Base-by-base conservation (phyloP, 1,139 yeast genomes). In the Candida sp. region DNA sequence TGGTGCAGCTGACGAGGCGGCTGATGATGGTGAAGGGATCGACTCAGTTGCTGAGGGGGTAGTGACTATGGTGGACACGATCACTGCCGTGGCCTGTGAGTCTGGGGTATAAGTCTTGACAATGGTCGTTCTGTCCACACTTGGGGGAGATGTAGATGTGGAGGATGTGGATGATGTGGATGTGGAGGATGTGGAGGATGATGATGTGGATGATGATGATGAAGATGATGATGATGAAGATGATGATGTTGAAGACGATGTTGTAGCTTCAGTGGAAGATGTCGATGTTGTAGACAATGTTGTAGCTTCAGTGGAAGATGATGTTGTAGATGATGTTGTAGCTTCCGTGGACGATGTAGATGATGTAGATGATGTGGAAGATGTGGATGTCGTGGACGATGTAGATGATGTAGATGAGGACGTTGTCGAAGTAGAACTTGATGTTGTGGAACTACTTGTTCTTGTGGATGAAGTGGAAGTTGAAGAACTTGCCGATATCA, bases 291-390 rank as follows among this genome's bases (percentile, higher is more conserved):
- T 38, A 27, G 52, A 38, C 5, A 51, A 25, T 8, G 55, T 38
- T 5, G 56, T 39, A 7, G 51, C 33, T 11, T 54, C 40, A 9
- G 49, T 39, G 5, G 55, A 36, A 6, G 42, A 34, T 8, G 45
- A 12, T 15, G 45, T 35, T 12, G 46, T 22, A 8, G 51, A 27
- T 6, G 57, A 32, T 4, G 52, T 33, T 7, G 51, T 29, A 6
- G 57, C 29, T 4, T n/a, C n/a, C n/a, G 52, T 33, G 4, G 60
- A 40, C 4, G 54, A 32, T 4, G 60, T 42, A 2, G 55, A 38
- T 11, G 53, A 23, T 3, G 52, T 22, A 25, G 6, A 6, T 25
- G 29, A 25, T 6, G 29, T 6, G n/a, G n/a, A n/a, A n/a, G n/a
- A n/a, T n/a, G n/a, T n/a, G n/a, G n/a, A n/a, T n/a, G n/a, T n/a